Evolutionary conservation across 176 grass and related monocot genomes (phyloP).

Genomic region (Hordeum vulgare): MorexV3_pseudomolecules_assembly NC_058523.1:547577279-547577778

Average conservation of each 20-base stretch:
- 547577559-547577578: conserved; percentile 91
- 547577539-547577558: conserved; percentile 56
- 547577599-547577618: conserved; percentile 90
- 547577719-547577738: not conserved
- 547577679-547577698: conserved; percentile 21
- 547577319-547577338: not conserved
- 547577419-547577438: not conserved
- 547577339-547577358: not conserved
- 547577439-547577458: not conserved
- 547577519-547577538: not conserved
- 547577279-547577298: not conserved
- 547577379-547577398: not conserved
- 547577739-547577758: conserved; percentile 1
- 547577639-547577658: conserved; percentile 66
- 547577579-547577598: conserved; percentile 66
- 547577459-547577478: not conserved
- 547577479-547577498: not conserved
- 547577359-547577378: not conserved
- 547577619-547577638: conserved; percentile 70
- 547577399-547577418: not conserved
- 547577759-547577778: not conserved
- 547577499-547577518: not conserved
- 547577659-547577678: conserved; percentile 42
- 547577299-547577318: not conserved
- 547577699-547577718: not conserved